Evolutionary conservation across 345 rosid species (phyloP).

Genomic region (Hibiscus tridactylites): DNA sequence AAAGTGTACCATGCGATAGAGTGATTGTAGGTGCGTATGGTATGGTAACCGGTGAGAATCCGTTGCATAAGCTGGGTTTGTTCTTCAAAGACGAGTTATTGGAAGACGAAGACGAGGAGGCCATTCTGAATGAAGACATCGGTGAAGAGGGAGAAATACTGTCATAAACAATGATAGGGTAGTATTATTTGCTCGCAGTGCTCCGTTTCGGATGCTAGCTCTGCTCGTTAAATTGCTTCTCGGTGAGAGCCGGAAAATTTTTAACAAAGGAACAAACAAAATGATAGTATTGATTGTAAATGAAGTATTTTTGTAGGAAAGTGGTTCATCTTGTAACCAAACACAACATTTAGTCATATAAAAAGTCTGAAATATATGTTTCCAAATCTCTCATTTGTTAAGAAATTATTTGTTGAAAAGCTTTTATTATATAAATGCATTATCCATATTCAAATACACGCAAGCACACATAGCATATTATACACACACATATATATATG

Average conservation of each 20-base stretch:
- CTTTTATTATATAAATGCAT: too few species aligned
- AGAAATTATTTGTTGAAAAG: too few species aligned
- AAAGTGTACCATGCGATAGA: slow-evolving; percentile 18
- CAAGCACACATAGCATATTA: too few species aligned
- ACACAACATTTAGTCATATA: too few species aligned
- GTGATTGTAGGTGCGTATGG: slow-evolving; percentile 5
- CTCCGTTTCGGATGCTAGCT: background rate
- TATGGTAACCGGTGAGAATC: slow-evolving; percentile 20
- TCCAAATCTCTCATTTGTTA: too few species aligned
- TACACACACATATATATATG: too few species aligned
- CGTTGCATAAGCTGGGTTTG: slow-evolving; percentile 53
- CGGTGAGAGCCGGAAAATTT: background rate
- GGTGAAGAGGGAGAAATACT: slow-evolving; percentile 84
- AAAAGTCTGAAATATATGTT: too few species aligned
- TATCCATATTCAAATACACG: too few species aligned
- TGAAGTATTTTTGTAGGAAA: too few species aligned
- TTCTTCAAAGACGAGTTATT: slow-evolving; percentile 39
- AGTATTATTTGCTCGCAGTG: background rate
- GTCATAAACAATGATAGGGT: slow-evolving; percentile 1
- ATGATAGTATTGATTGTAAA: background rate
- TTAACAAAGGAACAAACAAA: too few species aligned
- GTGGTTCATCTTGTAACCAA: too few species aligned
- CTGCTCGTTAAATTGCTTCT: background rate
- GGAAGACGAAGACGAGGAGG: slow-evolving; percentile 34
- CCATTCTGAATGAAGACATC: slow-evolving; percentile 11